These are phyloP conservation scores for Fraxinus sp. DNA, from an alignment of 305 asterid species.

Conservation along the genomic window DNA sequence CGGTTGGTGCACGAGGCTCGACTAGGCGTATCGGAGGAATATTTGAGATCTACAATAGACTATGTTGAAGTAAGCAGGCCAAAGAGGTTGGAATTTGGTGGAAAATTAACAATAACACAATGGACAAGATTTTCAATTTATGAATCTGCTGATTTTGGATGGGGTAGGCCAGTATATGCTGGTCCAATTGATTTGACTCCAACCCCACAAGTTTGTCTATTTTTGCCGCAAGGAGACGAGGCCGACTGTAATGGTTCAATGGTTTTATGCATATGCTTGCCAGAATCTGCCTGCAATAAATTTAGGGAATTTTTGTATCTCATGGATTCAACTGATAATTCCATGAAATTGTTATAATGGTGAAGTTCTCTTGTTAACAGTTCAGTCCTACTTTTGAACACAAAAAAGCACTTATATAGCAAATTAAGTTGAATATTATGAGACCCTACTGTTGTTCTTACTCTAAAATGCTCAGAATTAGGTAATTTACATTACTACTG, in stretches of 20 bases:
- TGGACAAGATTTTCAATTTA: slow-evolving; percentile 86
- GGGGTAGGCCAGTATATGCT: slow-evolving; percentile 80
- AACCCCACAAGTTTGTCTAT: slow-evolving; percentile 77
- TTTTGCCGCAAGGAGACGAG: slow-evolving; percentile 65
- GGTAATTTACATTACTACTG: background rate
- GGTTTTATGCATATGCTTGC: slow-evolving; percentile 86
- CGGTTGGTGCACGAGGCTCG: slow-evolving; percentile 57
- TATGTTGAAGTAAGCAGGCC: slow-evolving; percentile 64
- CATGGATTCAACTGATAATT: slow-evolving; percentile 5
- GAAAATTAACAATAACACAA: slow-evolving; percentile 73
- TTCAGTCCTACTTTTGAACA: background rate
- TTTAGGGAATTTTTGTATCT: slow-evolving; percentile 48
- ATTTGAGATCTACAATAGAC: slow-evolving; percentile 77
- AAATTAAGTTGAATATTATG: background rate
- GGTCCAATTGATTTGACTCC: slow-evolving; percentile 89
- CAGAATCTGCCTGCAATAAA: slow-evolving; percentile 56
- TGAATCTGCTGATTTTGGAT: slow-evolving; percentile 78
- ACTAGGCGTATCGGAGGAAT: slow-evolving; percentile 57
- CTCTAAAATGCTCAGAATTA: background rate
- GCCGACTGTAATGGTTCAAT: slow-evolving; percentile 48
- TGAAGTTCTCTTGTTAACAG: background rate
- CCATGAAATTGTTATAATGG: background rate
- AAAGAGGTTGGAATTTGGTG: slow-evolving; percentile 72
- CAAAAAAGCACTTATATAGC: background rate
- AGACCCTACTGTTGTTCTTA: background rate